Percentiles rank a stretch among this genome's conserved stretches.
These are phyloP conservation scores for Jamesozyma jinghongensis DNA, from an alignment of 805 yeast species.

Conservation along the genomic window DNA sequence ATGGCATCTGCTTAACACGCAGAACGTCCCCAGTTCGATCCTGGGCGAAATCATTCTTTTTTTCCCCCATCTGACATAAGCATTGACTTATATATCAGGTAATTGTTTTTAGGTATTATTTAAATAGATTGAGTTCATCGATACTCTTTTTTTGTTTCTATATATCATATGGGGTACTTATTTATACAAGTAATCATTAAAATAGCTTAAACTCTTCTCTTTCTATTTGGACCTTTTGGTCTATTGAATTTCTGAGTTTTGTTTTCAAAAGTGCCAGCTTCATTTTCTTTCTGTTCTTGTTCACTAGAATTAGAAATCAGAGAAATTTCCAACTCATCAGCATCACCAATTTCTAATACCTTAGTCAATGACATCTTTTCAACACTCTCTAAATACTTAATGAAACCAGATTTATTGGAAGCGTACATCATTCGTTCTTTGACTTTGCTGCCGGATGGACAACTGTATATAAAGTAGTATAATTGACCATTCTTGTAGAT, in stretches of 20 bases:
- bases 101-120: too few relatives aligned
- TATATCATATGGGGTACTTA: too few relatives aligned
- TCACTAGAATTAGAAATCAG: slow-evolving; percentile 13
- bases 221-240: slow-evolving; percentile 66
- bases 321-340: slow-evolving; percentile 53
- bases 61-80: too few relatives aligned
- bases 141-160: too few relatives aligned
- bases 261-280: slow-evolving; percentile 10
- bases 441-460: slow-evolving; percentile 86
- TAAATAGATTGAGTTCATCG: too few relatives aligned
- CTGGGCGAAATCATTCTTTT: slow-evolving; percentile 92
- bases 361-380: slow-evolving; percentile 36
- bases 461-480: slow-evolving; percentile 63
- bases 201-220: slow-evolving; percentile 21
- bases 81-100: too few relatives aligned
- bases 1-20: slow-evolving; percentile 99
- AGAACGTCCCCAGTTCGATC: slow-evolving; percentile 99
- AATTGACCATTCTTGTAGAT: slow-evolving; percentile 38
- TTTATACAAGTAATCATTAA: too few relatives aligned
- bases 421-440: slow-evolving; percentile 92
- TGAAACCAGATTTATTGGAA: slow-evolving; percentile 57
- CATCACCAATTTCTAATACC: slow-evolving; percentile 62
- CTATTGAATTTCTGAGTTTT: slow-evolving; percentile 36
- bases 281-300: slow-evolving; percentile 31
- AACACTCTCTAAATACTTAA: slow-evolving; percentile 38